Conservation (phyloP, 2,329 filamentous ascomycete genomes). For the Eurotiales sp. region DNA sequence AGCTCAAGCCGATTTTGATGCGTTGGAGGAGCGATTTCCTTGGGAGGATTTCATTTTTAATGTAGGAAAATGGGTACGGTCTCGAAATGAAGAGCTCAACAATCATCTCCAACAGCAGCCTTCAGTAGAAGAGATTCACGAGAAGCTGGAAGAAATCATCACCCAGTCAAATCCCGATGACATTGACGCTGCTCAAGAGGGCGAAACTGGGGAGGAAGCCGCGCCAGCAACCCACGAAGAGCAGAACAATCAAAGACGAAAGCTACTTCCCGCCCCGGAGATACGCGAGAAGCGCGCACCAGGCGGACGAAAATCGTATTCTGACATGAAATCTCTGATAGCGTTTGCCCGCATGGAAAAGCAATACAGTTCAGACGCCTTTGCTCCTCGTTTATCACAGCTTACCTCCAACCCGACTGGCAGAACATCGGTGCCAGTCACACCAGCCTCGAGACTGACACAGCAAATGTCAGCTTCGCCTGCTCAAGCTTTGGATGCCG, state of each 20-base stretch:
- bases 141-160: slow-evolving; percentile 18
- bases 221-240: neutral
- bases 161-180: slow-evolving; percentile 23
- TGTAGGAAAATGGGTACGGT: slow-evolving; percentile 46
- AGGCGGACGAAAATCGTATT: slow-evolving; percentile 10
- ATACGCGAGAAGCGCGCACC: slow-evolving; percentile 16
- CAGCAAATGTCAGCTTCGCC: neutral
- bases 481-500: neutral
- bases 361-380: neutral
- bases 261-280: slow-evolving; percentile 14
- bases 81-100: slow-evolving; percentile 45
- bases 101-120: slow-evolving; percentile 40
- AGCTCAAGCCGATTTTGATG: slow-evolving; percentile 40
- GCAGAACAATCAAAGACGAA: slow-evolving; percentile 5
- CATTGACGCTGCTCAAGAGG: neutral
- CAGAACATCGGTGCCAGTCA: slow-evolving; percentile 1
- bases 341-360: slow-evolving; percentile 1
- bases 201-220: neutral
- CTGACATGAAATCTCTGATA: neutral
- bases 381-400: slow-evolving; percentile 5
- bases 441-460: slow-evolving; percentile 3
- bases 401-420: slow-evolving; percentile 9
- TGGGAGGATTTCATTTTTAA: slow-evolving; percentile 49
- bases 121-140: slow-evolving; percentile 33
- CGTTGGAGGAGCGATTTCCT: slow-evolving; percentile 44